Evolutionary conservation across 441 rosid species (phyloP).

Genomic region (Adansonia madagascariensis): DNA sequence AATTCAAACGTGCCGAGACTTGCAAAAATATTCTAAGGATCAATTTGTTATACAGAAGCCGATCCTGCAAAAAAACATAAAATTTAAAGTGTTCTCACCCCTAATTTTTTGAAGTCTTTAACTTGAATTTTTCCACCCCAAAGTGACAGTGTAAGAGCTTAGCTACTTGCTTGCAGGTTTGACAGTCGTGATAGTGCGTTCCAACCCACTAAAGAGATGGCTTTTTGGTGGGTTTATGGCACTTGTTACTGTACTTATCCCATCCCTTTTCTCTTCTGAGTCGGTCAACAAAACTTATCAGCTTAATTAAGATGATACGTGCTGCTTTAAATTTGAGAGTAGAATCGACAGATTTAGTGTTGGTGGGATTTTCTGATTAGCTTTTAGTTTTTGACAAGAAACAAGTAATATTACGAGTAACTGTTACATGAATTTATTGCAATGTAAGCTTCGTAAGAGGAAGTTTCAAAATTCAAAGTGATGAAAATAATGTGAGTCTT

Average conservation of each 20-base stretch:
- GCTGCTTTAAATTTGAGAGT: neutral
- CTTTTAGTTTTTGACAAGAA: neutral
- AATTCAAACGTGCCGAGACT: neutral
- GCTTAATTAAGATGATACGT: neutral
- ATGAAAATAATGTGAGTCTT: neutral
- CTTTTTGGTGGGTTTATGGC: neutral
- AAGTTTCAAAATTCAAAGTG: neutral
- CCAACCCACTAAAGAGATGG: neutral
- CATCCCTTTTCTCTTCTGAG: neutral
- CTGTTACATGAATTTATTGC: neutral
- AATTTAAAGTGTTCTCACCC: neutral
- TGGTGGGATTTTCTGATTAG: neutral
- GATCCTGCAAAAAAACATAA: neutral
- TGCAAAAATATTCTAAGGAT: neutral
- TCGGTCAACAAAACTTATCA: neutral
- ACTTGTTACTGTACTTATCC: neutral
- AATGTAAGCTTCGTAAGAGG: neutral
- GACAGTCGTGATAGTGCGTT: slow-evolving; percentile 13
- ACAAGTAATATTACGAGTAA: neutral
- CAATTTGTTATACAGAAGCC: neutral
- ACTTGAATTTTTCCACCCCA: neutral
- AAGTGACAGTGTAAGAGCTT: neutral
- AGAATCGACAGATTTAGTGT: neutral
- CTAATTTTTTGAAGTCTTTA: neutral
- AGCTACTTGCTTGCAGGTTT: neutral